Base-by-base conservation (phyloP, 768 basidiomycete genomes). In the Termitomyces sp. region DNA sequence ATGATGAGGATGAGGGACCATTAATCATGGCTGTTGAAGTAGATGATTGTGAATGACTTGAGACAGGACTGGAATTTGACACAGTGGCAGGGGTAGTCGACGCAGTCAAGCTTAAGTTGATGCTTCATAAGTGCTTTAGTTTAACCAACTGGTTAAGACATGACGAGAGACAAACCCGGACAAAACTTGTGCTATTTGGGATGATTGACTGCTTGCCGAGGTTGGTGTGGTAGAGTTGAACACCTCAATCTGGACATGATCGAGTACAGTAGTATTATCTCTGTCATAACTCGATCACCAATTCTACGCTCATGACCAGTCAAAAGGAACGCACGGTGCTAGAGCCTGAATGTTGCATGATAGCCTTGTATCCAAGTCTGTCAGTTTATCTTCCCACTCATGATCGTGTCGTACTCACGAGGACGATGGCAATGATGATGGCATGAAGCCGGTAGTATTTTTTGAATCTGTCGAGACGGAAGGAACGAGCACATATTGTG, bases 341-440 rank as follows among this genome's bases (percentile, higher is more conserved):
- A 2, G 26, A 40, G 58, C 58, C 14, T 48, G 28, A 30, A 59
- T n/a, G 2, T 40, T 18, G n/a, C 58, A 59, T 9, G 16, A 4
- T 13, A n/a, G 0, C 14, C 58, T 59, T 41, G 49, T 12, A n/a
- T 41, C 16, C 10, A 20, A 32, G 32, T 54, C 32, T 32, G 6
- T 32, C 23, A 54, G n/a, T 35, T 18, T 33, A 41, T 33, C 10
- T 26, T 35, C 35, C 35, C 47, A 20, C 36, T n/a, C 2, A 18
- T 52, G 20, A 47, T 40, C 18, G 2, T 44, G n/a, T 38, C 23
- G n/a, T 18, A 59, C 58, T 52, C 52, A 59, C 58, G 58, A 16
- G 12, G 5, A 5, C 28, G 23, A 23, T 23, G 23, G 23, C 23
- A 23, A 23, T 33, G 30, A 16, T 18, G 7, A 3, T 32, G 52